Base-by-base conservation (phyloP, 495 filamentous ascomycete genomes). In the Daldinia decipiens region DNA sequence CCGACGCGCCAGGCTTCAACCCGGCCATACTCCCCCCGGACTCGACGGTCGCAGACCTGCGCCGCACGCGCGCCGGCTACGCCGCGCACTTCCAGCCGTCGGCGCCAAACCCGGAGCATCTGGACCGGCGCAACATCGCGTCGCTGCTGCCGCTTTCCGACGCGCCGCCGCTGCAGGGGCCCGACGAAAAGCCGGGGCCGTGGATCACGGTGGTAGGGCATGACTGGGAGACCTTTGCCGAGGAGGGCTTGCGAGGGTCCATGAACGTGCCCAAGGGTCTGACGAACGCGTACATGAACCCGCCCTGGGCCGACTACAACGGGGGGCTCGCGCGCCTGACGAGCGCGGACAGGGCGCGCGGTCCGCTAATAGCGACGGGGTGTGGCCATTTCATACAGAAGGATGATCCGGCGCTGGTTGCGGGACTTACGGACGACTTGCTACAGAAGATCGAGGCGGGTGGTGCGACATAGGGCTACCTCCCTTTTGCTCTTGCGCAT, bases 301-400 rank as follows among this genome's bases (percentile, higher is more conserved):
- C 85, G 0, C 80, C 77, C 5, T 91, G 89, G 88, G 75, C 78
- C 3, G 43, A 26, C 53, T 90, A 90, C 62, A 90, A 90, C 62
- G 77, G 85, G 62, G 87, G 84, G 0, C 73, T 91, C 40, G 76
- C 73, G 4, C 74, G 74, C 26, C 79, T 91, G 21, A 86, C 84
- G 0, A 76, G 76, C 13, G 56, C 60, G 5, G 78, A 77, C 26
- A 78, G 72, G 43, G 79, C 75, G 55, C 76, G 77, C 4, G 83
- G 86, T 1, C 83, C 86, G 5, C 68, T 88, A 12, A 81, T 84
- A 52, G 88, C 88, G 0, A 78, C 79, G 12, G 79, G 79, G 0
- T 87, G 87, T 45, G 87, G 88, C 0, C 87, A 90, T 73, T 90
- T 90, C 70, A 82, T 91, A 34, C 88, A 90, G 70, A 85, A 74